Percentiles rank a stretch among this genome's conserved stretches.
These are phyloP conservation scores for Mortierella sp. DNA, from an alignment of 371 early-diverging fungal species.

Conservation along the genomic window DNA sequence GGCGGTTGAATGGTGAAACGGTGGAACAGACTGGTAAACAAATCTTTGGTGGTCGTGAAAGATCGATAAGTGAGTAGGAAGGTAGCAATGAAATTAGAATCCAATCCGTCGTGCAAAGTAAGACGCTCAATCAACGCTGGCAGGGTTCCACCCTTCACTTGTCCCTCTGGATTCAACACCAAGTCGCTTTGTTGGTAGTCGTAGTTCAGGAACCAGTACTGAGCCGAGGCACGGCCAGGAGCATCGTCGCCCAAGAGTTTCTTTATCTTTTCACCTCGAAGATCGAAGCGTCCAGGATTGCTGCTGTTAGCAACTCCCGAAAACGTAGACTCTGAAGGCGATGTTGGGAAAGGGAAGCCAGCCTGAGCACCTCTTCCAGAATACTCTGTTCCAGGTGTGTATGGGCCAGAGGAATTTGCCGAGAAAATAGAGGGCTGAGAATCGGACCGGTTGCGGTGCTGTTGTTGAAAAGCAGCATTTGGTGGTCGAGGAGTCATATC, in stretches of 20 bases:
- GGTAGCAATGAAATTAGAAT: constrained; percentile 82
- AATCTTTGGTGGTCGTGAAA: constrained; percentile 84
- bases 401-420: constrained; percentile 29
- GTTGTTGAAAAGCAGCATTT: constrained; percentile 9
- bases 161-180: constrained; percentile 80
- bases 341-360: constrained; percentile 48
- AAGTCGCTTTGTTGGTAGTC: constrained; percentile 83
- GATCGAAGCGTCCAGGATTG: constrained; percentile 34
- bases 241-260: constrained; percentile 50
- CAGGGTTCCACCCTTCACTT: constrained; percentile 90
- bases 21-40: constrained; percentile 75
- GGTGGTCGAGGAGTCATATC: constrained; percentile 37
- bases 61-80: constrained; percentile 93
- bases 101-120: constrained; percentile 85
- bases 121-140: constrained; percentile 88
- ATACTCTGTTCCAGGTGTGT: constrained; percentile 45
- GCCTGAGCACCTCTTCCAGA: constrained; percentile 24
- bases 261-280: constrained; percentile 41
- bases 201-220: constrained; percentile 78
- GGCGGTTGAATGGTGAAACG: constrained; percentile 86
- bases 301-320: constrained; percentile 21
- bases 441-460: constrained; percentile 39
- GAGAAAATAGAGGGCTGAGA: constrained; percentile 50
- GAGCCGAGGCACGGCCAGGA: constrained; percentile 20
- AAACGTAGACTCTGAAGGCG: constrained; percentile 26